Conservation (phyloP, 2,329 filamentous ascomycete species). For the Venturia effusa region DNA sequence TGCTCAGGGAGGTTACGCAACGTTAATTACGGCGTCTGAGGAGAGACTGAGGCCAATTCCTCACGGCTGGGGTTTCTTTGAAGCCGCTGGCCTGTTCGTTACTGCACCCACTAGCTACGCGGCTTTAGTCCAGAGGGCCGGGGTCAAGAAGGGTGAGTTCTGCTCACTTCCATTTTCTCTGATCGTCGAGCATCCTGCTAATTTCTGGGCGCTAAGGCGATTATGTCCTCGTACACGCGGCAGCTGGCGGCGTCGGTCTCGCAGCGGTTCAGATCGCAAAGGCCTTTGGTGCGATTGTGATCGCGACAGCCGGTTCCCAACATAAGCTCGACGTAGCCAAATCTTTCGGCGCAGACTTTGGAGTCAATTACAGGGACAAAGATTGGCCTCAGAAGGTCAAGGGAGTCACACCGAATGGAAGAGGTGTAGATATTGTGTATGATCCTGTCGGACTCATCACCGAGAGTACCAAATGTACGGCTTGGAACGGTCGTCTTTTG, state of each 20-base stretch:
- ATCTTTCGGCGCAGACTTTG: slow-evolving; percentile 74
- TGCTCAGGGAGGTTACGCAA: slow-evolving; percentile 76
- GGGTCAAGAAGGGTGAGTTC: slow-evolving; percentile 47
- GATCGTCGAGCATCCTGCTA: background rate
- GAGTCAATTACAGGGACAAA: slow-evolving; percentile 61
- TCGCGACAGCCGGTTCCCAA: slow-evolving; percentile 75
- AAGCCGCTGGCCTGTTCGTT: slow-evolving; percentile 82
- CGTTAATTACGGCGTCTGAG: slow-evolving; percentile 59
- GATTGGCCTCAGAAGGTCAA: slow-evolving; percentile 60
- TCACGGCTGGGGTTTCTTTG: slow-evolving; percentile 67
- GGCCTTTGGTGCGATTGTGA: slow-evolving; percentile 81
- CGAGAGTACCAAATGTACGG: slow-evolving; percentile 76
- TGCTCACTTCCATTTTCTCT: background rate
- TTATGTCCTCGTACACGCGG: slow-evolving; percentile 81
- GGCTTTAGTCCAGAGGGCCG: slow-evolving; percentile 66
- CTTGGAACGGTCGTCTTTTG: slow-evolving; percentile 83
- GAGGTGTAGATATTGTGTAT: slow-evolving; percentile 84
- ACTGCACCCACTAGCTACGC: slow-evolving; percentile 87
- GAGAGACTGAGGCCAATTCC: slow-evolving; percentile 62
- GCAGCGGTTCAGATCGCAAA: slow-evolving; percentile 92
- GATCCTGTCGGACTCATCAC: slow-evolving; percentile 90
- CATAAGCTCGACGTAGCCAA: slow-evolving; percentile 72
- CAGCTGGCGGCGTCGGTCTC: slow-evolving; percentile 81
- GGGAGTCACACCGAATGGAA: slow-evolving; percentile 60
- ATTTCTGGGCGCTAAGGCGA: slow-evolving; percentile 44